Evolutionary conservation across 495 filamentous ascomycete species (phyloP).

Genomic region (Lepraria neglecta): DNA sequence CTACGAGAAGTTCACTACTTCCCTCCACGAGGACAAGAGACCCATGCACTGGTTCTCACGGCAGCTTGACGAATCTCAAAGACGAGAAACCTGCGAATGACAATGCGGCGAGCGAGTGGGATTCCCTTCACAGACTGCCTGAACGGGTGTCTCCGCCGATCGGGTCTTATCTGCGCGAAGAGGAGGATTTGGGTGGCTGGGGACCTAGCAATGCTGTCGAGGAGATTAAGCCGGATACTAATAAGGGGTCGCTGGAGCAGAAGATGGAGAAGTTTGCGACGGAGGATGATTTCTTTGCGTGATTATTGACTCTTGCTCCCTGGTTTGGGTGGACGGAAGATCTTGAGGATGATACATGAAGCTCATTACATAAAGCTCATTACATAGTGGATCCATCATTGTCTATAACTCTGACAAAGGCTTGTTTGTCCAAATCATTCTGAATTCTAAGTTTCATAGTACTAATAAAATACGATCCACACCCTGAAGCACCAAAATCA

Average conservation of each 20-base stretch:
- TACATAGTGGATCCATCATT: too few species aligned
- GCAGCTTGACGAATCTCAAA: neutral
- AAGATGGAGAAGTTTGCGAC: conserved; percentile 18
- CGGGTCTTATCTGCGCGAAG: conserved; percentile 4
- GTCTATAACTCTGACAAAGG: too few species aligned
- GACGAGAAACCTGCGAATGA: neutral
- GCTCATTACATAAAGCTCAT: too few species aligned
- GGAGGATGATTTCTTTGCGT: conserved; percentile 22
- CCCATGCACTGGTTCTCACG: neutral
- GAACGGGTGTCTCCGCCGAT: neutral
- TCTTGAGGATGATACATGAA: neutral
- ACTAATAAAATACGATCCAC: too few species aligned
- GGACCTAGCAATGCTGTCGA: conserved; percentile 2
- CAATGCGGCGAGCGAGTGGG: neutral
- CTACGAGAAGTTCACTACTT: conserved; percentile 2
- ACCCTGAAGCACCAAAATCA: too few species aligned
- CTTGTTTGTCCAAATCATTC: too few species aligned
- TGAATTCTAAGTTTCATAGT: too few species aligned
- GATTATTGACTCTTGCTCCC: neutral
- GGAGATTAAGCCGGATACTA: neutral
- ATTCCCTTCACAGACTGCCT: conserved; percentile 1
- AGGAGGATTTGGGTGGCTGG: conserved; percentile 15
- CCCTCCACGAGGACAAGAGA: neutral
- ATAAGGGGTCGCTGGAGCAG: conserved; percentile 14
- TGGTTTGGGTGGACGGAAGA: neutral